A percentile compares a stretch with the other conserved stretches of the same genome.
These are phyloP conservation scores for Acacia pycnantha DNA, from an alignment of 331 rosid species.

Conservation along the genomic window DNA sequence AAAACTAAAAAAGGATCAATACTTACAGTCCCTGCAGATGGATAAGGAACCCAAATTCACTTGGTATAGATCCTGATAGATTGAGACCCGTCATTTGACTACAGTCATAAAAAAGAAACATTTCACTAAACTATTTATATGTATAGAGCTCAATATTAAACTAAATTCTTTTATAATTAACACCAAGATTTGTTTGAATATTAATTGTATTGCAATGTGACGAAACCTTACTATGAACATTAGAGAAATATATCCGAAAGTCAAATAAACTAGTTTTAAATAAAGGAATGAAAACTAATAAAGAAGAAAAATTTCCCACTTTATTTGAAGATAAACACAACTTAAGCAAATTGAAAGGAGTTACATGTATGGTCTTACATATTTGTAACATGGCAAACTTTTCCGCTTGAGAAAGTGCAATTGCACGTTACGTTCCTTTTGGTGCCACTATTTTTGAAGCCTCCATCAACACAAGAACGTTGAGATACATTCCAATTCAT, in stretches of 20 bases:
- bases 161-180: neutral
- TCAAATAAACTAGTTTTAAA: neutral
- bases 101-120: too few relatives aligned
- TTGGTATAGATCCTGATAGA: neutral
- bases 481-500: constrained; percentile 49
- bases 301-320: neutral
- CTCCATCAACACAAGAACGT: constrained; percentile 52
- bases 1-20: too few relatives aligned
- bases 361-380: constrained; percentile 36
- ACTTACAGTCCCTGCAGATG: constrained; percentile 57
- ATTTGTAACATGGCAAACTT: constrained; percentile 57
- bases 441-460: constrained; percentile 18
- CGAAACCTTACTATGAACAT: too few relatives aligned
- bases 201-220: neutral
- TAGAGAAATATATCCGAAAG: too few relatives aligned
- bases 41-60: neutral
- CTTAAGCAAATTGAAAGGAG: neutral
- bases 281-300: neutral
- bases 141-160: neutral
- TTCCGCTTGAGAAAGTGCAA: constrained; percentile 37
- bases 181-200: neutral
- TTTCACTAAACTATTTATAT: neutral
- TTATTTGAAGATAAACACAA: too few relatives aligned
- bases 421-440: constrained; percentile 50
- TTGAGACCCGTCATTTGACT: neutral